Base-by-base conservation (phyloP, 2,329 filamentous ascomycete species). In the Aureobasidium sp. region DNA sequence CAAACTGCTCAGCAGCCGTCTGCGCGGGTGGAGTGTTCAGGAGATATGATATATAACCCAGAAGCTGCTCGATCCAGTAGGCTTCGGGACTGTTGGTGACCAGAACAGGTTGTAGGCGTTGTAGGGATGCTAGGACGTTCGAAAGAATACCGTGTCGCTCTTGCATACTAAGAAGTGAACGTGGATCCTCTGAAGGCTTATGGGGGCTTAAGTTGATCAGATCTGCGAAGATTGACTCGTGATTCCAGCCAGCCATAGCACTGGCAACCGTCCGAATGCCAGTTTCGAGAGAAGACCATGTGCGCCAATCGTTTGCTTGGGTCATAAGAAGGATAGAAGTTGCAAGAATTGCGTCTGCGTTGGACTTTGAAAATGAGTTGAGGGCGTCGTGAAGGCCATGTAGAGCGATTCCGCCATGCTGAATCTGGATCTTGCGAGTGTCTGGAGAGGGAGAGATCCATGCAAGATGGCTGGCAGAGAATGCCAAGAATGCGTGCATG, bases 261-360 rank as follows among this genome's bases (percentile, higher is more conserved):
- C 91, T 87, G 67, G 97, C 88, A 59, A 97, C 91, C 61, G 90
- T 92, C 62, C 89, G 91, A 64, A 92, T 92, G 64, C 92, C 93
- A 71, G 93, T 89, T 81, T 96, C 94, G 64, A 97, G 80, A 67
- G 92, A 92, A 66, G 88, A 91, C 93, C 93, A 97, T 76, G 87
- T 89, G 74, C 88, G 87, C 89, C 92, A 97, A 78, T 97, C 93
- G 64, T 88, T 94, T 62, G 91, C 90, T 78, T 97, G 93, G 92
- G 94, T 97, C 41, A 92, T 95, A 55, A 99, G 82, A 52, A 97
- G 84, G 48, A 97, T 85, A 29, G 93, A 97, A 36, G 92, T 90
- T 29, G 92, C 93, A 61, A 99, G 82, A 65, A 97, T 87, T 47
- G 92, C 91, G 76, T 99, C 93, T 1, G 91, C 93, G 64, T 91